Evolutionary conservation across 164 flowering plant species (phyloP).

Genomic region (Chloranthus sessilifolius): DNA sequence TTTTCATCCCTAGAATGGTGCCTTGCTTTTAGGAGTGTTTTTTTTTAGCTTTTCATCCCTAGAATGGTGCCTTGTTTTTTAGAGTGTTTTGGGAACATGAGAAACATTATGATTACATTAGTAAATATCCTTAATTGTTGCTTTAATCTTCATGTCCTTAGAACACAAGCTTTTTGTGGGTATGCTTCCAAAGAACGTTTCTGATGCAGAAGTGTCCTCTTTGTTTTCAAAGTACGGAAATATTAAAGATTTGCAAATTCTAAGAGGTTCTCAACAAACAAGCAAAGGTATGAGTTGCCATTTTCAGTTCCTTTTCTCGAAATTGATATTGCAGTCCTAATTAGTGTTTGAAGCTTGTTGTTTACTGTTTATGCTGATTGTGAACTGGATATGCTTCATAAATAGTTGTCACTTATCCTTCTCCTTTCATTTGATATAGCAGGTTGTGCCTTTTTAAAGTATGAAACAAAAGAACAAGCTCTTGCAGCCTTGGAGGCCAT

Average conservation of each 20-base stretch:
- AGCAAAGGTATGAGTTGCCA: conserved; percentile 64
- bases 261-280: conserved; percentile 93
- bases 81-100: neutral
- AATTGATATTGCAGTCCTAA: neutral
- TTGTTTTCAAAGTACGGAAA: conserved; percentile 81
- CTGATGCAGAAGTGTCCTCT: conserved; percentile 73
- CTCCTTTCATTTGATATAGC: conserved; percentile 8
- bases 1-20: neutral
- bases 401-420: neutral
- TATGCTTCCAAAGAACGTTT: conserved; percentile 96
- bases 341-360: neutral
- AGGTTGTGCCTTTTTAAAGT: conserved; percentile 98
- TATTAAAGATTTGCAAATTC: conserved; percentile 81
- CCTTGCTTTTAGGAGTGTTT: neutral
- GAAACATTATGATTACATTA: too few relatives aligned
- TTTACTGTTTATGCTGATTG: neutral
- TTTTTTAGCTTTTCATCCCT: neutral
- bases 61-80: neutral
- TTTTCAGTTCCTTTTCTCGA: neutral
- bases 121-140: conserved; percentile 5
- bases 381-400: neutral
- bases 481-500: conserved; percentile 83
- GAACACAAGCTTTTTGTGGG: conserved; percentile 98
- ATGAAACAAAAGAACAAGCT: conserved; percentile 96
- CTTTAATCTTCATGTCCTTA: conserved; percentile 19